Percentiles rank a stretch among this genome's conserved stretches.
These are phyloP conservation scores for Withania somnifera DNA, from an alignment of 305 asterid genomes.

Conservation along the genomic window DNA sequence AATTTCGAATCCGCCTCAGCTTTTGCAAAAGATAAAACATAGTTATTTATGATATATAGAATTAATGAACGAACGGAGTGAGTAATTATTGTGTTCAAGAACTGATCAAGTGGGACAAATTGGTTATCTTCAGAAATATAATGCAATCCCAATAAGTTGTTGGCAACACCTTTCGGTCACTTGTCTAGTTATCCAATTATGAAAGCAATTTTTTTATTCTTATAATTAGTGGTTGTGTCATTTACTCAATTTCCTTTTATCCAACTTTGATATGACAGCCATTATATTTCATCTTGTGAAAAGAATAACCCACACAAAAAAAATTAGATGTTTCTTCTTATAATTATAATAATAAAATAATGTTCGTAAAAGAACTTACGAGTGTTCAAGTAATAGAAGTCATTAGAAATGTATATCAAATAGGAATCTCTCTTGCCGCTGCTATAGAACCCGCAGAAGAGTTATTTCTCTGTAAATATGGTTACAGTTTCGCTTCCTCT, in stretches of 20 bases:
- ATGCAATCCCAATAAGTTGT: background rate
- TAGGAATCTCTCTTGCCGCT: too few relatives aligned
- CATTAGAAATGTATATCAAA: too few relatives aligned
- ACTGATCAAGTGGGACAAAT: background rate
- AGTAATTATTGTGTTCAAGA: background rate
- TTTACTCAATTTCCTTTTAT: background rate
- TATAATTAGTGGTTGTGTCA: background rate
- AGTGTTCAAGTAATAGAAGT: too few relatives aligned
- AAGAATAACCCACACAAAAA: background rate
- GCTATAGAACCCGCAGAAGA: too few relatives aligned
- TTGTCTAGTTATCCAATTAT: background rate
- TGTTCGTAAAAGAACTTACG: too few relatives aligned
- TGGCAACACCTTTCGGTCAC: background rate
- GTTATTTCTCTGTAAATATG: too few relatives aligned
- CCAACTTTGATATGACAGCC: background rate
- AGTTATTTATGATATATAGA: background rate
- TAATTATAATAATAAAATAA: too few relatives aligned
- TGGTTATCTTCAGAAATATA: background rate
- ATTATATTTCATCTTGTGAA: background rate
- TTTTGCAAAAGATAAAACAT: too few relatives aligned
- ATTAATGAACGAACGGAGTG: background rate
- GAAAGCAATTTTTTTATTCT: background rate
- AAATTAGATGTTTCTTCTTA: too few relatives aligned
- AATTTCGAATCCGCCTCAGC: too few relatives aligned
- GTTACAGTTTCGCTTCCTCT: too few relatives aligned